phyloP scores from a whole-genome alignment of 2,329 filamentous ascomycete species.

The Berkeleyomyces basicola region DNA sequence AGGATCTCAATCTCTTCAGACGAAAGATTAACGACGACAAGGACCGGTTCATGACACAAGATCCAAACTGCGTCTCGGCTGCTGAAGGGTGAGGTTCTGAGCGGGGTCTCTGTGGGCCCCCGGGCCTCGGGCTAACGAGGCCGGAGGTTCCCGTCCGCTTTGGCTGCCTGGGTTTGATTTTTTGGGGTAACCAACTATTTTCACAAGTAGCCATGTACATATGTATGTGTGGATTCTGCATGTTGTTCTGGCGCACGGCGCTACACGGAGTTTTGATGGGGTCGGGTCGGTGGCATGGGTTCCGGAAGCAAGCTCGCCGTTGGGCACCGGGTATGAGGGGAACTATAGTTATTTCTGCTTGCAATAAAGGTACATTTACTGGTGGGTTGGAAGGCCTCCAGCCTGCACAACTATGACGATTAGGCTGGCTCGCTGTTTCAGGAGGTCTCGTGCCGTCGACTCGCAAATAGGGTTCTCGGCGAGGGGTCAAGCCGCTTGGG shows the following conservation, averaged over 20 bases:
- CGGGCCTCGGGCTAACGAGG: neutral
- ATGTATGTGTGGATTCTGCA: neutral
- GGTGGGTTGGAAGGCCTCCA: too few relatives aligned
- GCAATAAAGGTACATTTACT: too few relatives aligned
- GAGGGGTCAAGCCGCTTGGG: neutral
- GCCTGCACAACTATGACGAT: too few relatives aligned
- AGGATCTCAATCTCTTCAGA: constrained; percentile 64
- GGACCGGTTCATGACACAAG: constrained; percentile 40
- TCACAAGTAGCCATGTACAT: neutral
- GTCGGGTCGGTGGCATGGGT: neutral
- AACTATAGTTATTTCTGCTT: too few relatives aligned
- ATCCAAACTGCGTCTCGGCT: neutral
- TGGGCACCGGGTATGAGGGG: too few relatives aligned
- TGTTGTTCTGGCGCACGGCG: neutral
- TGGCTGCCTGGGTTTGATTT: neutral
- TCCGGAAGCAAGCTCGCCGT: neutral
- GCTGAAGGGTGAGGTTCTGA: neutral
- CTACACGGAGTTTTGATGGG: neutral
- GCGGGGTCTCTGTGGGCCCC: neutral
- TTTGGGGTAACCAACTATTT: neutral
- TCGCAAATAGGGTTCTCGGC: too few relatives aligned
- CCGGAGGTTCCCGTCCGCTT: neutral
- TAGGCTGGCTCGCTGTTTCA: too few relatives aligned
- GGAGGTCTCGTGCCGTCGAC: too few relatives aligned
- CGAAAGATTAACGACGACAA: constrained; percentile 77